Evolutionary conservation across 768 basidiomycete genomes (phyloP).

Genomic region (Auriscalpium microsporum): DNA sequence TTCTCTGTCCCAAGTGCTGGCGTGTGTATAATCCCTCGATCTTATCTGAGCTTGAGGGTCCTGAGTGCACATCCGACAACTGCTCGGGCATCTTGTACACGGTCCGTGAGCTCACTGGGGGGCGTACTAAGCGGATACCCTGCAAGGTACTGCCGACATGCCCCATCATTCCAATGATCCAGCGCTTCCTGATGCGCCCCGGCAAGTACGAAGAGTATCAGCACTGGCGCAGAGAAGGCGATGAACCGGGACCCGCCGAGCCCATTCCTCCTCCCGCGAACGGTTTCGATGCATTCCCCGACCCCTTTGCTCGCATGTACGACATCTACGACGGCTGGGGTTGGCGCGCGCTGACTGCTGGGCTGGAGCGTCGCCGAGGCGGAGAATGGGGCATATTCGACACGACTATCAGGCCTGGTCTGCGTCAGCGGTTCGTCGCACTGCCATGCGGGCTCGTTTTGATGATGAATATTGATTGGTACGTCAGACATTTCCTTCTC

Average conservation of each 20-base stretch:
- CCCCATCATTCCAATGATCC: too few species aligned
- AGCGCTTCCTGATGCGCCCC: too few species aligned
- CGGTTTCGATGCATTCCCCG: conserved; percentile 6
- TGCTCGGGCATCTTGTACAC: not conserved
- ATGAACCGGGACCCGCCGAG: conserved; percentile 9
- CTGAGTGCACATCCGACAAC: not conserved
- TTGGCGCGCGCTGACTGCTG: conserved; percentile 19
- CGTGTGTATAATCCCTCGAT: not conserved
- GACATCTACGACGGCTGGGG: conserved; percentile 23
- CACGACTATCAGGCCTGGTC: conserved; percentile 11
- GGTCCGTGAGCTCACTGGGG: not conserved
- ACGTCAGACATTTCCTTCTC: not conserved
- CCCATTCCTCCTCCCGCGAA: conserved; percentile 5
- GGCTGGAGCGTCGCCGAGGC: conserved; percentile 11
- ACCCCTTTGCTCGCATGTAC: conserved; percentile 4
- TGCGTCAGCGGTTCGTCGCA: conserved; percentile 18
- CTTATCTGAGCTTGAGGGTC: not conserved
- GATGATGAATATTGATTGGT: conserved; percentile 22
- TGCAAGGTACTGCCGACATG: too few species aligned
- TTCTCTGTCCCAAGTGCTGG: not conserved
- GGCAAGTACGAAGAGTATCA: too few species aligned
- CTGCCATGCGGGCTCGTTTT: conserved; percentile 17
- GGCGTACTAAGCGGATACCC: too few species aligned
- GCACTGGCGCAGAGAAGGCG: not conserved
- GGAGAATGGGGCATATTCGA: conserved; percentile 16